Base-by-base conservation (phyloP, 129 eudicot genomes). In the Flaveria robusta region DNA sequence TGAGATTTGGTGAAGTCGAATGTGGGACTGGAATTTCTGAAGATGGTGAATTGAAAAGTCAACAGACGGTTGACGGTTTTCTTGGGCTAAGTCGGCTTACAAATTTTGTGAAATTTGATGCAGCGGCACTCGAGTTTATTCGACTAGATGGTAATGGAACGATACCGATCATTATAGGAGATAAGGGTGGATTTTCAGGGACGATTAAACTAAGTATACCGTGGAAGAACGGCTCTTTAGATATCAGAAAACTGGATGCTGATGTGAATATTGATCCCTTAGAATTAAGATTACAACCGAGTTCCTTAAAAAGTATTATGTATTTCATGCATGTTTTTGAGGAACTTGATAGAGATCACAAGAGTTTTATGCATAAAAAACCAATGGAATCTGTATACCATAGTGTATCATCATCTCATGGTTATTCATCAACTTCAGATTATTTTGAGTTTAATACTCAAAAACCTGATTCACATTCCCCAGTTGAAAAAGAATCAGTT, bases 191-290 rank as follows among this genome's bases (percentile, higher is more conserved):
- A 15, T 88, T 95, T 84, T 91, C 94, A 47, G 99, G 99, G 66
- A 88, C 83, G 47, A 71, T 95, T 12, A 87, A 81, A 62, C 85
- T 95, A 63, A 87, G 89, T 82, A 87, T 95, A 74, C 97, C 99
- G 18, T 95, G 97, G 97, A 87, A 87, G 77, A 91, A 91, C 82
- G 99, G 99, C 45, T 89, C 94, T 37, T 85, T 95, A 83, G 96
- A 95, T 83, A 86, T 89, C 70, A 87, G 84, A 66, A 88, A 85
- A 82, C 88, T 95, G 84, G 99, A 95, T 78, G 97, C 91, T 14
- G 91, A 91, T 81, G 88, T 88, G 75, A 65, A 77, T 22, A 47
- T 95, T 47, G 97, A 91, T 55, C 96, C 96, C 81, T 60, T 95
- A 78, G 88, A 85, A 72, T 13, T 90, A 68, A 85, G 87, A 80